Evolutionary conservation across 2,329 filamentous ascomycete species (phyloP).

Genomic region (Penicillium griseofulvum): DNA sequence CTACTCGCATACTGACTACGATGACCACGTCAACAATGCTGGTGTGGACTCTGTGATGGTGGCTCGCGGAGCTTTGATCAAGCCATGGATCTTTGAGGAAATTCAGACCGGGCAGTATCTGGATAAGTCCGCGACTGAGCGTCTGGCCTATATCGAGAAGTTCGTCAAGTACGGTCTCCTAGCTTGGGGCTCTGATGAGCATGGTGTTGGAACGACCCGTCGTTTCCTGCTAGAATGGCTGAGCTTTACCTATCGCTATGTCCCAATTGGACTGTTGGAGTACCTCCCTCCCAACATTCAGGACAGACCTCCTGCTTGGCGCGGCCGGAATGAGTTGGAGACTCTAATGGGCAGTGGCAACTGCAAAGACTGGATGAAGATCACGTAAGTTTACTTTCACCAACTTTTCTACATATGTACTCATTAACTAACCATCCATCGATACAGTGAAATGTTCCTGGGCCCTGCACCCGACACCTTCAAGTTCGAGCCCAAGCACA

Average conservation of each 20-base stretch:
- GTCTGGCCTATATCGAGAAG: slow-evolving; percentile 79
- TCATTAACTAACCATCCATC: slow-evolving; percentile 9
- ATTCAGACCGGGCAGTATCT: slow-evolving; percentile 89
- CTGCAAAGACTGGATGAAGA: slow-evolving; percentile 98
- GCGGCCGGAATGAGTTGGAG: slow-evolving; percentile 84
- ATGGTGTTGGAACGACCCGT: slow-evolving; percentile 84
- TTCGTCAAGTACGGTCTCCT: slow-evolving; percentile 89
- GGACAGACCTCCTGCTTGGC: slow-evolving; percentile 81
- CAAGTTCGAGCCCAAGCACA: slow-evolving; percentile 96
- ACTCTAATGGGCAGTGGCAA: slow-evolving; percentile 87
- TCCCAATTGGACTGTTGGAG: slow-evolving; percentile 85
- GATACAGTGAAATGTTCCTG: slow-evolving; percentile 86
- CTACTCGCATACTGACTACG: slow-evolving; percentile 89
- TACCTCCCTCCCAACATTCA: slow-evolving; percentile 83
- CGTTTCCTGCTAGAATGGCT: slow-evolving; percentile 94
- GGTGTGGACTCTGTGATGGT: slow-evolving; percentile 95
- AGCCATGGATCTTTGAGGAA: slow-evolving; percentile 98
- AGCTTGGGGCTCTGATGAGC: slow-evolving; percentile 92
- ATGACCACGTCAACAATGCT: slow-evolving; percentile 69
- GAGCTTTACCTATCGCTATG: slow-evolving; percentile 88
- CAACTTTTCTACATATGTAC: neutral
- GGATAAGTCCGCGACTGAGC: slow-evolving; percentile 88
- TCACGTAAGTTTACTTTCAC: slow-evolving; percentile 64
- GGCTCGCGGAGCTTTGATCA: slow-evolving; percentile 91
- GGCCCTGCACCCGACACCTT: slow-evolving; percentile 87